Percentiles rank a stretch among this genome's conserved stretches.
Conservation (phyloP, 169 alveolate genomes). For the Cryptosporidium viatorum region DNA sequence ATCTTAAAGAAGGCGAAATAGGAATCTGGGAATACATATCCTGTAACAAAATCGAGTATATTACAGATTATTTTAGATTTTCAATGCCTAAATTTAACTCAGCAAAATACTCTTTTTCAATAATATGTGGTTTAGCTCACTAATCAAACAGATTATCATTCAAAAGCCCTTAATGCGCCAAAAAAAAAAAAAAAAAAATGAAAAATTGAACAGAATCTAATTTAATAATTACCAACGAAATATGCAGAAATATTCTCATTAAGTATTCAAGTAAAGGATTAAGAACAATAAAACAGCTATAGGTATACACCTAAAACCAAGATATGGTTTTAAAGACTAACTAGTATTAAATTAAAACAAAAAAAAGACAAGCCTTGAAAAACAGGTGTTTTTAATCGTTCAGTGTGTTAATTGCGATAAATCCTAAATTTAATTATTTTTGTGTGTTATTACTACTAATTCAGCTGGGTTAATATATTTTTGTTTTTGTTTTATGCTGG, state of each 20-base stretch:
- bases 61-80: background rate
- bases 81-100: background rate
- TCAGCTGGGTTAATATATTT: background rate
- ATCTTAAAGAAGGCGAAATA: slow-evolving; percentile 26
- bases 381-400: background rate
- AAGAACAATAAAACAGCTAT: no score
- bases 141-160: background rate
- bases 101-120: slow-evolving; percentile 18
- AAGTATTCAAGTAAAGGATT: background rate
- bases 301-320: background rate
- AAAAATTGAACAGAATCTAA: background rate
- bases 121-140: background rate
- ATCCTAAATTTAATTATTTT: no score
- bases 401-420: no score
- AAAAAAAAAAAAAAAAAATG: background rate
- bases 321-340: background rate
- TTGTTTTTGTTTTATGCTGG: background rate
- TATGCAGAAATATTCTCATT: background rate
- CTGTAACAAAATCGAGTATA: background rate
- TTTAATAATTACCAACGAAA: background rate
- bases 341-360: no score
- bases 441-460: background rate
- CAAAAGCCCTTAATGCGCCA: slow-evolving; percentile 18
- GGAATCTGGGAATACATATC: slow-evolving; percentile 37
- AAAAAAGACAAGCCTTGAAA: no score